phyloP scores from a whole-genome alignment of 2,329 filamentous ascomycete species.

The Fusarium setosum region DNA sequence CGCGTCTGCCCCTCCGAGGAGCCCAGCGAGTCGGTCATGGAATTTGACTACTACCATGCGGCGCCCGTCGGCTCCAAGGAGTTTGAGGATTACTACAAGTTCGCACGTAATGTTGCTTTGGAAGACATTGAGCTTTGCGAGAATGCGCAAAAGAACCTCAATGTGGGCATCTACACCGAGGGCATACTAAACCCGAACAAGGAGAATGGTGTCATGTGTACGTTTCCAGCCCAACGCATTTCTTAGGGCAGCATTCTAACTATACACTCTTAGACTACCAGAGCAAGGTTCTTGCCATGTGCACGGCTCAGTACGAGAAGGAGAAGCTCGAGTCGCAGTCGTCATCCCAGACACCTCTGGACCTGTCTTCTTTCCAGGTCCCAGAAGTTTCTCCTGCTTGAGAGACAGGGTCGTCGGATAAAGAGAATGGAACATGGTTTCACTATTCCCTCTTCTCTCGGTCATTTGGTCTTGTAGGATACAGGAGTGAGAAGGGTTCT shows the following conservation, averaged over 20 bases:
- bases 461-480: too few relatives aligned
- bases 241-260: not conserved
- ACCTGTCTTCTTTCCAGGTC: not conserved
- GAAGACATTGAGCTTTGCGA: slow-evolving; percentile 69
- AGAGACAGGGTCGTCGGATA: too few relatives aligned
- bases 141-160: slow-evolving; percentile 64
- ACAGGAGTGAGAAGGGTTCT: too few relatives aligned
- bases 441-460: too few relatives aligned
- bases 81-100: slow-evolving; percentile 67
- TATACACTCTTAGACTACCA: slow-evolving; percentile 21
- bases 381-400: not conserved
- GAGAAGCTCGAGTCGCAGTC: not conserved
- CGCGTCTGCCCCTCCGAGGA: slow-evolving; percentile 63
- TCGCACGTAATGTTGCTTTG: slow-evolving; percentile 65
- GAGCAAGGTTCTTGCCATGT: slow-evolving; percentile 24
- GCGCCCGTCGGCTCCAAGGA: slow-evolving; percentile 57
- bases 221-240: not conserved
- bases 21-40: slow-evolving; percentile 63
- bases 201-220: slow-evolving; percentile 60
- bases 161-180: slow-evolving; percentile 64
- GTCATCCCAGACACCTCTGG: not conserved
- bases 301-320: slow-evolving; percentile 14
- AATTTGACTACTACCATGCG: slow-evolving; percentile 69
- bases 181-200: slow-evolving; percentile 66
- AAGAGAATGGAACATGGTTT: too few relatives aligned